Evolutionary conservation across 78 protist genomes (phyloP), one percentile per base, ranked within the genome.

Genomic region (Guillardia theta): DNA sequence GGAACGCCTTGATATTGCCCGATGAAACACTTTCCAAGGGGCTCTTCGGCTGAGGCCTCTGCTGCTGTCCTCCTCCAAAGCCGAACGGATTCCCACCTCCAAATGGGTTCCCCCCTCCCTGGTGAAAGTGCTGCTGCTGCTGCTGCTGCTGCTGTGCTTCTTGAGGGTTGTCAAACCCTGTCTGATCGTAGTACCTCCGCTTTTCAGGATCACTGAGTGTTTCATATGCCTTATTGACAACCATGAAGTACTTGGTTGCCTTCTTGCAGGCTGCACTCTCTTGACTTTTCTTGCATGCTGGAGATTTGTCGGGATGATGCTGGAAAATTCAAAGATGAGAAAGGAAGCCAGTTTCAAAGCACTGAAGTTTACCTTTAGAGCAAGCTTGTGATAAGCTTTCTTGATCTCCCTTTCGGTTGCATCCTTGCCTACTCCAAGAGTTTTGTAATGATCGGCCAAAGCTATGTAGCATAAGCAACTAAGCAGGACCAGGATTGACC

Each of bases 371-470:
- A n/a, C n/a, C 64, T 54, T 76, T 24, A 76, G 87, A 0, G 87
- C 87, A 12, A 76, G 87, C 87, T 76, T 76, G 87, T 76, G 87
- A 44, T 76, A 76, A 18, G 87, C 87, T 37, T 76, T 76, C 87
- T 76, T 76, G 87, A 76, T 12, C 44, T 76, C 47, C 3, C 39
- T 18, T 44, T 76, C 22, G 5, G 87, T 22, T 3, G 87, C 87
- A 0, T 12, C 9, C 37, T 76, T 76, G 47, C 43, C 37, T 37
- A 76, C 87, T 3, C 87, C 87, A 27, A 76, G 87, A 24, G 43
- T 76, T 27, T 76, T 37, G 87, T 76, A 76, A 6, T 76, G 43
- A 12, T 58, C 70, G 27, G 70, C 70, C n/a, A n/a, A n/a, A n/a
- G n/a, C n/a, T n/a, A n/a, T n/a, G n/a, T n/a, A n/a, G n/a, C n/a